Evolutionary conservation across 2,329 filamentous ascomycete species (phyloP).

Genomic region (Sphaerulina musiva): DNA sequence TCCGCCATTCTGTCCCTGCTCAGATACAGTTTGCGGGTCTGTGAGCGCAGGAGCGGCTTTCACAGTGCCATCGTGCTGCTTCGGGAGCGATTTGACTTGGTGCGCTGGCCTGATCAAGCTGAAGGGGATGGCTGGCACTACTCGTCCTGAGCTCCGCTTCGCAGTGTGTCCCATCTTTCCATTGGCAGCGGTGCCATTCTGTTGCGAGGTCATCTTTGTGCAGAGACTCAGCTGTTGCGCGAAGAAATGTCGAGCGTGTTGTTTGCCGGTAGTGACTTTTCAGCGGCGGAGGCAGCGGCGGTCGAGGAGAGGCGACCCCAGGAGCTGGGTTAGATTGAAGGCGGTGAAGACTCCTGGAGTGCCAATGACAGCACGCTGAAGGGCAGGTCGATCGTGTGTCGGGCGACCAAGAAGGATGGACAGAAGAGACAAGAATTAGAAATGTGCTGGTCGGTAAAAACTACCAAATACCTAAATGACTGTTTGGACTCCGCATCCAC

Average conservation of each 20-base stretch:
- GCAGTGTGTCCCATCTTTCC: conserved; percentile 15
- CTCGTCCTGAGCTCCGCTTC: conserved; percentile 19
- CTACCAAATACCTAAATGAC: no score
- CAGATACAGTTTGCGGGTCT: conserved; percentile 5
- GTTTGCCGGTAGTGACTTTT: background rate
- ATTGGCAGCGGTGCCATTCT: conserved; percentile 11
- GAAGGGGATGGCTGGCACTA: conserved; percentile 32
- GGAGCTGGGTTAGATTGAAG: conserved; percentile 4
- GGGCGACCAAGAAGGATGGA: background rate
- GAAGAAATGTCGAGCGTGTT: background rate
- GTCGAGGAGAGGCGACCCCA: conserved; percentile 8
- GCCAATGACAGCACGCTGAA: conserved; percentile 11
- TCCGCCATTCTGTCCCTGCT: conserved; percentile 5
- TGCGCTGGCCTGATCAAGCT: conserved; percentile 25
- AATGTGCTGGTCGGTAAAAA: no score
- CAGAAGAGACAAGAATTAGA: no score
- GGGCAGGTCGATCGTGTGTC: background rate
- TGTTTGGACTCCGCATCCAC: no score
- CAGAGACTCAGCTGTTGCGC: background rate
- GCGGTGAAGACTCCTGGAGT: conserved; percentile 23
- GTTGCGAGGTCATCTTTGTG: conserved; percentile 20
- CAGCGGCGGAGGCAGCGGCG: background rate
- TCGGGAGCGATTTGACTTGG: conserved; percentile 15
- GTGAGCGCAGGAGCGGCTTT: conserved; percentile 3
- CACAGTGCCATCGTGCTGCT: conserved; percentile 2